Conservation (phyloP, 257 asterid genomes). For the Petunia secreta region DNA sequence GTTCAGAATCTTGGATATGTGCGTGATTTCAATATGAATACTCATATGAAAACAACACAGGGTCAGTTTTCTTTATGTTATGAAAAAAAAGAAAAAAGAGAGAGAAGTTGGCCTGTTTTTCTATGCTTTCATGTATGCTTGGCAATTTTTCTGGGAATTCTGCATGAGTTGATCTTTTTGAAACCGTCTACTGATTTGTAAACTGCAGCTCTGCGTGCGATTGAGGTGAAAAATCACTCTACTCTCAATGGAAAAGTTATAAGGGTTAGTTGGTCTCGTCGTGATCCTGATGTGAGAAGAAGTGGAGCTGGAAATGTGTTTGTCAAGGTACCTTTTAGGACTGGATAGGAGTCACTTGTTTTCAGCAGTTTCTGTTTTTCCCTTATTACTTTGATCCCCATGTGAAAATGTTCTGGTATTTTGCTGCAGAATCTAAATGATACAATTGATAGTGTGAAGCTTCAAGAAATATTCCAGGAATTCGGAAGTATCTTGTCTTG, state of each 20-base stretch:
- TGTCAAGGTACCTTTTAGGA: slow-evolving; percentile 52
- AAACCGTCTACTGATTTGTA: neutral
- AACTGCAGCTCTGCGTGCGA: slow-evolving; percentile 38
- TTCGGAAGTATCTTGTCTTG: slow-evolving; percentile 48
- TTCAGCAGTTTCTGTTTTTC: neutral
- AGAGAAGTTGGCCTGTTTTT: neutral
- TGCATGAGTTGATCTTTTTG: neutral
- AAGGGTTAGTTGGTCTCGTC: slow-evolving; percentile 55
- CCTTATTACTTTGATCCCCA: neutral
- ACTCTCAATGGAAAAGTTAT: slow-evolving; percentile 53
- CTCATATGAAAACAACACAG: too few relatives aligned
- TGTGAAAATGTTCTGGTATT: neutral
- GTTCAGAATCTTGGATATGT: too few relatives aligned
- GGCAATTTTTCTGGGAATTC: neutral
- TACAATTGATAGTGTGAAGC: slow-evolving; percentile 40
- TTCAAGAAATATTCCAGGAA: slow-evolving; percentile 41
- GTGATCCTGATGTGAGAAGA: slow-evolving; percentile 51
- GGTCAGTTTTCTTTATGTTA: neutral
- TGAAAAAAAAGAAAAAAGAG: neutral
- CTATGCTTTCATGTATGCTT: neutral
- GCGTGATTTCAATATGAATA: too few relatives aligned
- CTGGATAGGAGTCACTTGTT: neutral
- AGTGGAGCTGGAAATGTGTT: slow-evolving; percentile 61
- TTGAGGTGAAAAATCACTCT: slow-evolving; percentile 48
- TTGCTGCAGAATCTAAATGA: slow-evolving; percentile 45